phyloP scores from a whole-genome alignment of 352 stramenopile genomes.

The Blastocystis sp. region DNA sequence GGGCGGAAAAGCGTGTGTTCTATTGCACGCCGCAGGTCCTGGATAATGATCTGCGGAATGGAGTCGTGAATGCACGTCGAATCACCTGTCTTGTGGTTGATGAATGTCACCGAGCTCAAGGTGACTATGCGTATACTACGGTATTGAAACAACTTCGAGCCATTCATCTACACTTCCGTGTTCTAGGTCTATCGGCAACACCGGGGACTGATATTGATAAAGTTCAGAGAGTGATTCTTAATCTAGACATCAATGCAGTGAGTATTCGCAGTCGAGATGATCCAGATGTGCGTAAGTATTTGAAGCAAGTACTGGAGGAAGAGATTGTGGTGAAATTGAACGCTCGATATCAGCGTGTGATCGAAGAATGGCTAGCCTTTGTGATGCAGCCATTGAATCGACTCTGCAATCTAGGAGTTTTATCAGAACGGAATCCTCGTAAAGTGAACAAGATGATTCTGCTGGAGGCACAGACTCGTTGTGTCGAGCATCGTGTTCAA shows the following conservation, averaged over 20 bases:
- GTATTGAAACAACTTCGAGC: conserved; percentile 78
- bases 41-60: conserved; percentile 47
- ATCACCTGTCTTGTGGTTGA: conserved; percentile 95
- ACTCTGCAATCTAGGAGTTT: conserved; percentile 10
- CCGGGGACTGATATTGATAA: conserved; percentile 89
- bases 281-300: conserved; percentile 86
- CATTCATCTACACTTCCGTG: conserved; percentile 80
- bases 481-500: neutral
- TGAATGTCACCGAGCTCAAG: conserved; percentile 91
- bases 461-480: neutral
- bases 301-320: conserved; percentile 82
- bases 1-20: conserved; percentile 88
- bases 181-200: conserved; percentile 91
- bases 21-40: conserved; percentile 92
- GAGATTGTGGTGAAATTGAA: conserved; percentile 75
- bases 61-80: conserved; percentile 74
- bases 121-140: conserved; percentile 92
- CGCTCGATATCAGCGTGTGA: conserved; percentile 10
- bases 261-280: conserved; percentile 90
- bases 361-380: conserved; percentile 49
- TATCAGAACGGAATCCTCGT: conserved; percentile 13
- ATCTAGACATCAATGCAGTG: conserved; percentile 88
- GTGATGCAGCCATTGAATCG: conserved; percentile 19
- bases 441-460: conserved; percentile 57
- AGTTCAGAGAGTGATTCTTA: conserved; percentile 90